A percentile compares a stretch with the other conserved stretches of the same genome.
These are phyloP conservation scores for Pichia sp. DNA, from an alignment of 1,139 yeast species.

Conservation along the genomic window DNA sequence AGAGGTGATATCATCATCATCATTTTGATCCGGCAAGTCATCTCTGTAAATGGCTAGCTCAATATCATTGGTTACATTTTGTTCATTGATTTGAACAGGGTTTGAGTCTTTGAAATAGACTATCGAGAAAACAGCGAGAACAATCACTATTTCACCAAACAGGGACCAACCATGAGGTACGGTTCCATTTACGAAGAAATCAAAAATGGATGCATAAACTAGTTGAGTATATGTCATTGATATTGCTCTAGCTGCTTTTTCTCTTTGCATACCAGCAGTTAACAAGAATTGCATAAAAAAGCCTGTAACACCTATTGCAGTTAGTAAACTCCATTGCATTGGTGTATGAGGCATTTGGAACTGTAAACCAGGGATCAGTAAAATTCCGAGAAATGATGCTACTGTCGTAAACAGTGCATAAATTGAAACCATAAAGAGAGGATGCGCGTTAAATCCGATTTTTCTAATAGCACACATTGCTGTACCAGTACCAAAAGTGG, in stretches of 20 bases:
- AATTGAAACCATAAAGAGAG: slow-evolving; percentile 69
- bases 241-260: slow-evolving; percentile 70
- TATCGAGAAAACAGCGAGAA: slow-evolving; percentile 58
- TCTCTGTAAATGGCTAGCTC: slow-evolving; percentile 8
- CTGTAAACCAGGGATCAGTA: slow-evolving; percentile 50
- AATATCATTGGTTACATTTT: no score
- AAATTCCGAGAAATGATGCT: slow-evolving; percentile 50
- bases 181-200: slow-evolving; percentile 62
- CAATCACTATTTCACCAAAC: slow-evolving; percentile 60
- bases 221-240: slow-evolving; percentile 69
- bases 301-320: slow-evolving; percentile 65
- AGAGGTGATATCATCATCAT: slow-evolving; percentile 6
- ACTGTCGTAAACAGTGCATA: slow-evolving; percentile 58
- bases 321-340: slow-evolving; percentile 60
- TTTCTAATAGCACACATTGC: slow-evolving; percentile 68
- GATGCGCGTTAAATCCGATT: slow-evolving; percentile 74
- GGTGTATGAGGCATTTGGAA: slow-evolving; percentile 53
- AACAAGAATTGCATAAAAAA: slow-evolving; percentile 72
- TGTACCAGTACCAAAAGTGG: slow-evolving; percentile 62
- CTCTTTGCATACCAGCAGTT: slow-evolving; percentile 81
- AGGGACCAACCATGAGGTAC: slow-evolving; percentile 63
- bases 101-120: slow-evolving; percentile 38
- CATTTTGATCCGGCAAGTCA: background rate
- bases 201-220: slow-evolving; percentile 76
- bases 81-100: background rate